Base-by-base conservation (phyloP, 2,329 filamentous ascomycete genomes). In the Neonectria neomacrospora region DNA sequence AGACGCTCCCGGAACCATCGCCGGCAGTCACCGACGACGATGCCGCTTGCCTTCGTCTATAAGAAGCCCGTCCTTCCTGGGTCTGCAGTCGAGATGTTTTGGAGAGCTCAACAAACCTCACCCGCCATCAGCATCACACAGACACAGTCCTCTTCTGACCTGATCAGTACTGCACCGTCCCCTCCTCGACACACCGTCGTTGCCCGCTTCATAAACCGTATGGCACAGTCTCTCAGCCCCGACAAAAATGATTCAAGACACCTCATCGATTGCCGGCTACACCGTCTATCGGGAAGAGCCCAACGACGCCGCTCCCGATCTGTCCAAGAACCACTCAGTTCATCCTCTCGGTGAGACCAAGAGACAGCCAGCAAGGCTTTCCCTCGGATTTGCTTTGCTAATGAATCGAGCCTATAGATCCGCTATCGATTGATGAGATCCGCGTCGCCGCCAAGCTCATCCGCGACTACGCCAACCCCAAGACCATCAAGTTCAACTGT, bases 381-480 rank as follows among this genome's bases (percentile, higher is more conserved):
- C n/a, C n/a, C 23, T 32, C 44, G 30, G 42, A 20, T 44, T 11
- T 44, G 9, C 11, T 12, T 12, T 22, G 18, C 11, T 23, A 37
- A 37, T 14, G 16, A 23, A 2, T 3, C 7, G 23, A 3, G 23
- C 3, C 23, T 26, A 76, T 80, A 77, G 85, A 86, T 72, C 85
- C 81, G 68, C 82, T 89, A 60, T 83, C 80, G 52, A 75, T 85
- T 70, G 80, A 85, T 41, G 87, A 89, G 75, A 86, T 87, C 20
- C 78, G 80, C 58, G 73, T 76, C 20, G 82, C 85, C 42, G 79
- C 81, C 44, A 83, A 83, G 66, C 75, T 86, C 45, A 79, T 88
- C 63, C 77, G 82, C 34, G 78, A 80, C 6, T 61, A 78, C 66
- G 76, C 76, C 16, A 66, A 54, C 44, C 70, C 76, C 55, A 74